These are phyloP conservation scores for Dothideomycetes sp. DNA, from an alignment of 2,329 filamentous ascomycete species.

Conservation along the genomic window DNA sequence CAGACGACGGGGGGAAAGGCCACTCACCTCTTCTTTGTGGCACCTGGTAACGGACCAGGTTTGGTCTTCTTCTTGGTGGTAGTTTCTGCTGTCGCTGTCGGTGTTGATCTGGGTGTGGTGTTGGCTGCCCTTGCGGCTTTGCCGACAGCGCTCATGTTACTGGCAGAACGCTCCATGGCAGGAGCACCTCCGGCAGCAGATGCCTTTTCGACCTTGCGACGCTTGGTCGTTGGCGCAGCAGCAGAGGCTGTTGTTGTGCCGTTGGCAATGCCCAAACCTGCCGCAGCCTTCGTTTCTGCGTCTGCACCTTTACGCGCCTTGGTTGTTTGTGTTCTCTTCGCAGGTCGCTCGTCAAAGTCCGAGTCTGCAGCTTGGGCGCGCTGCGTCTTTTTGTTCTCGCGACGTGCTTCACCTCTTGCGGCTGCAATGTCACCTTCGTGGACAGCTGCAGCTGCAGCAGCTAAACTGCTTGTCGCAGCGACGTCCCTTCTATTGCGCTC, in stretches of 20 bases:
- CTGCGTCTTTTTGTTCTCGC: constrained; percentile 59
- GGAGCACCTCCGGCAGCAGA: constrained; percentile 31
- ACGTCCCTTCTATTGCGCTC: constrained; percentile 73
- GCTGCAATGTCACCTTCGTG: constrained; percentile 77
- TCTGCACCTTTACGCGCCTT: constrained; percentile 54
- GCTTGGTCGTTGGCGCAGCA: constrained; percentile 53
- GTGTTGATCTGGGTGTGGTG: constrained; percentile 59
- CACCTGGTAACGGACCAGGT: constrained; percentile 56
- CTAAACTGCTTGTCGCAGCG: constrained; percentile 59
- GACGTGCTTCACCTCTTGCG: constrained; percentile 69
- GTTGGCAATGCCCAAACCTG: constrained; percentile 51
- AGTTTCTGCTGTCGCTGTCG: constrained; percentile 57
- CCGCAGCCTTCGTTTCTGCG: constrained; percentile 36
- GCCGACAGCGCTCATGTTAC: constrained; percentile 27
- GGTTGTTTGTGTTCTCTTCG: constrained; percentile 53
- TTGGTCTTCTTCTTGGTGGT: constrained; percentile 57
- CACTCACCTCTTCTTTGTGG: constrained; percentile 77
- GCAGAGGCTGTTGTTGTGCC: too few species aligned
- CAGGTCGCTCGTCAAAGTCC: constrained; percentile 62
- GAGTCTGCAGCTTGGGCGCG: constrained; percentile 62
- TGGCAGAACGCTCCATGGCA: constrained; percentile 60
- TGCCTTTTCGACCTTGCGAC: constrained; percentile 69
- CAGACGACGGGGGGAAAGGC: too few species aligned
- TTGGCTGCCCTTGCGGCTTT: constrained; percentile 35
- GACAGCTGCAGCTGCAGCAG: constrained; percentile 62